Percentiles rank a stretch among this genome's conserved stretches.
Evolutionary conservation across 306 rosid genomes (phyloP).

Genomic region (Fragaria vesca): DNA sequence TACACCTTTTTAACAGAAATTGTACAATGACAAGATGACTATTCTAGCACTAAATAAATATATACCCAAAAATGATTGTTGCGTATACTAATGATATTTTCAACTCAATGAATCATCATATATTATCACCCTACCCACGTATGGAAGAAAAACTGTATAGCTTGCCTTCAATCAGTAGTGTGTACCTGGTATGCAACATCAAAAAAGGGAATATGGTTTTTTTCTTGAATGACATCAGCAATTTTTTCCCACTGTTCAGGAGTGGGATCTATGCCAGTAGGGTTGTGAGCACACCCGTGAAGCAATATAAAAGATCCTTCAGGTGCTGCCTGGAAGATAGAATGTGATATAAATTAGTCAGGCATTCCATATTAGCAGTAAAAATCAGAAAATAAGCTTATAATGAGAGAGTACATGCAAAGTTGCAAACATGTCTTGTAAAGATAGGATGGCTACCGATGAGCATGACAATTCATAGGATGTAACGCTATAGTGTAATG

Average conservation of each 20-base stretch:
- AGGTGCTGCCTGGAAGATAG: constrained; percentile 65
- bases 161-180: constrained; percentile 9
- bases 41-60: background rate
- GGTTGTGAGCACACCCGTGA: constrained; percentile 99
- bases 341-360: background rate
- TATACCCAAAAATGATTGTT: background rate
- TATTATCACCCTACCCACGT: background rate
- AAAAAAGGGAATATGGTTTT: constrained; percentile 87
- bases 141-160: background rate
- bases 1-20: constrained; percentile 6
- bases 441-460: background rate
- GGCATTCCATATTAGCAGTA: background rate
- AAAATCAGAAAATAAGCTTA: background rate
- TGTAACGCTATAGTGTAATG: background rate
- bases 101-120: background rate
- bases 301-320: constrained; percentile 92
- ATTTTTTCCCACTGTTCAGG: constrained; percentile 91
- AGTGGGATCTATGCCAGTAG: constrained; percentile 97
- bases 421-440: background rate
- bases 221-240: constrained; percentile 81
- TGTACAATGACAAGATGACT: background rate
- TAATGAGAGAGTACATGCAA: background rate
- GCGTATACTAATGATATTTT: background rate
- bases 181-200: constrained; percentile 98
- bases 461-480: background rate